Evolutionary conservation across 2,329 filamentous ascomycete genomes (phyloP).

Genomic region (Grosmannia clavigera): DNA sequence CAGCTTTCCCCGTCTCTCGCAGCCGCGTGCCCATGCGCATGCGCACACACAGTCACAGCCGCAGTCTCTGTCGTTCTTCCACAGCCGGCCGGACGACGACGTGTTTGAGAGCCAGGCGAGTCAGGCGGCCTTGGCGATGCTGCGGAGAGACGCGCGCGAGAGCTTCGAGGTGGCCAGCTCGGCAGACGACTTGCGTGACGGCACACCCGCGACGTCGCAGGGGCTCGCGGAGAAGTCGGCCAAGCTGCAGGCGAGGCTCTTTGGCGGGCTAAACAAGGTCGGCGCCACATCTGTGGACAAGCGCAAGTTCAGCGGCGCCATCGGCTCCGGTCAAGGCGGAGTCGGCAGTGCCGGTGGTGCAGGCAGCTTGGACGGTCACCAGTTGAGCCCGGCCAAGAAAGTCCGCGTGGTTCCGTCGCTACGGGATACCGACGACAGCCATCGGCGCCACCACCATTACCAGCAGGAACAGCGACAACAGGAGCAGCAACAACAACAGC

Average conservation of each 20-base stretch:
- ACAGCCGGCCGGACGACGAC: conserved; percentile 26
- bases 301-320: conserved; percentile 34
- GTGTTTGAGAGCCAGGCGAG: conserved; percentile 65
- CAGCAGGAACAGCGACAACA: conserved; percentile 1
- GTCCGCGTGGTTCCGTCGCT: conserved; percentile 28
- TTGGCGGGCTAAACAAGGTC: conserved; percentile 30
- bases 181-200: conserved; percentile 28
- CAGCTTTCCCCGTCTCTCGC: conserved; percentile 8
- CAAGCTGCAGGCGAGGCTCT: conserved; percentile 38
- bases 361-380: conserved; percentile 21
- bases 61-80: conserved; percentile 2
- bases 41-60: conserved; percentile 10
- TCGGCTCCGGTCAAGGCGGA: conserved; percentile 19
- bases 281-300: conserved; percentile 24
- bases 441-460: conserved; percentile 8
- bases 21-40: background rate
- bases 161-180: conserved; percentile 38
- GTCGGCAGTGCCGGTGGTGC: conserved; percentile 9
- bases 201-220: conserved; percentile 25
- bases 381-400: conserved; percentile 40
- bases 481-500: background rate
- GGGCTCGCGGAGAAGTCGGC: conserved; percentile 28
- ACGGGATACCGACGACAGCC: conserved; percentile 21
- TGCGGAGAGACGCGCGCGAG: conserved; percentile 45
- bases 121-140: conserved; percentile 62